A percentile compares a stretch with the other conserved stretches of the same genome.
Evolutionary conservation across 805 yeast species (phyloP).

Genomic region (Tetrapisispora pingtungensis): DNA sequence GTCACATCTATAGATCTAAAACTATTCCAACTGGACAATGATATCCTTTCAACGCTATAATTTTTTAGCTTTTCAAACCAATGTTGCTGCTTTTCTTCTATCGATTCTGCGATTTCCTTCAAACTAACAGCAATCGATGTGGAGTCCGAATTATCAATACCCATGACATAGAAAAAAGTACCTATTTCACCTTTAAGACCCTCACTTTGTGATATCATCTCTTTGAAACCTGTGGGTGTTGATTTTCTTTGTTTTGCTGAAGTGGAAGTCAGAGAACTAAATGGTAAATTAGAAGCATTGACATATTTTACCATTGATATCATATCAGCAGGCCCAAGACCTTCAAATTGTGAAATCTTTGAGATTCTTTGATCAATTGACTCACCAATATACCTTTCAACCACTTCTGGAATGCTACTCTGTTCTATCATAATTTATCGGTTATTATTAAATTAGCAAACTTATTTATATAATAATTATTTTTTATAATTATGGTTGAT

Average conservation of each 20-base stretch:
- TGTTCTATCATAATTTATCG: constrained; percentile 37
- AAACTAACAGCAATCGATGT: constrained; percentile 68
- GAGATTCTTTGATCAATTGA: constrained; percentile 54
- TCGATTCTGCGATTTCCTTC: constrained; percentile 52
- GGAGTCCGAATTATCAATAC: constrained; percentile 61
- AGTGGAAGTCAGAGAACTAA: constrained; percentile 14
- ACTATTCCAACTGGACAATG: constrained; percentile 52
- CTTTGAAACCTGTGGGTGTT: neutral
- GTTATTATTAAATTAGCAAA: no score
- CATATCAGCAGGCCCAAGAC: constrained; percentile 62
- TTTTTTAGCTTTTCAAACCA: constrained; percentile 69
- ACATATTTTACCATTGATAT: constrained; percentile 30
- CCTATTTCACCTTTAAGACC: constrained; percentile 43
- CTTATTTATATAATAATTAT: no score
- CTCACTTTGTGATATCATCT: neutral
- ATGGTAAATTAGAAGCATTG: constrained; percentile 5
- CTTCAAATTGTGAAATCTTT: constrained; percentile 45
- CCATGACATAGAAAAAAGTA: constrained; percentile 61
- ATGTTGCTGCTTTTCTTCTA: constrained; percentile 47
- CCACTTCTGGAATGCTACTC: constrained; percentile 50
- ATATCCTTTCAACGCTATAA: constrained; percentile 56
- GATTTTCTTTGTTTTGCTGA: neutral
- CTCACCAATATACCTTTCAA: constrained; percentile 46
- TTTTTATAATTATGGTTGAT: no score
- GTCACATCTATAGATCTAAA: constrained; percentile 53